Base-by-base conservation (phyloP, 306 rosid genomes). In the Ormosia emarginata region DNA sequence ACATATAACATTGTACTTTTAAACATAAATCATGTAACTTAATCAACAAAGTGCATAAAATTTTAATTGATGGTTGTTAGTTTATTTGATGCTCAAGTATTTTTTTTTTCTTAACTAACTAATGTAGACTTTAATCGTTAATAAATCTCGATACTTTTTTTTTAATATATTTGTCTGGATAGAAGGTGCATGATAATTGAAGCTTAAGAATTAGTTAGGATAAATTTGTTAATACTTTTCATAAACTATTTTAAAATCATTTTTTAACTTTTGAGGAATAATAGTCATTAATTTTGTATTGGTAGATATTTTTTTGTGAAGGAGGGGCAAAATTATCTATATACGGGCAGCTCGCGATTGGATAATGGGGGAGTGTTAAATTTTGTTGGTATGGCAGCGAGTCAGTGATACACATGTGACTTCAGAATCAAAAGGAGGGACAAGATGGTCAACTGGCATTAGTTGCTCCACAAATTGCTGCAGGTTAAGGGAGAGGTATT, bases 401-500 rank as follows among this genome's bases (percentile, higher is more conserved):
- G 39, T 10, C 46, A 53, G 40, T 7, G 14, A 11, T 39, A 39
- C 62, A n/a, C 80, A 63, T 70, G 86, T 49, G 68, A 67, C 41
- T 53, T 52, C 50, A 66, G 84, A 81, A 83, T 44, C 56, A 66
- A 52, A 15, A 68, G 46, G n/a, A 61, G 63, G 86, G 85, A 66
- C 58, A 41, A 11, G 33, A 30, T 49, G 46, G 89, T 88, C 70
- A 85, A 74, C 81, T 75, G 17, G 75, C 30, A 46, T 12, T 11
- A 7, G 24, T 10, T 52, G 65, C 24, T 67, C 83, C 61, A 53
- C 79, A 49, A 40, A 41, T 44, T 74, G 78, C 59, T 70, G 84
- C 59, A 36, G 15, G 63, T 24, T 24, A 24, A 24, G 24, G 1
- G 24, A 24, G 24, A 24, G 24, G 24, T 24, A 24, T n/a, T n/a